Percentiles rank a stretch among this genome's conserved stretches.
Evolutionary conservation across 163 green algal genomes (phyloP).

Genomic region (Chlamydomonas reinhardtii): DNA sequence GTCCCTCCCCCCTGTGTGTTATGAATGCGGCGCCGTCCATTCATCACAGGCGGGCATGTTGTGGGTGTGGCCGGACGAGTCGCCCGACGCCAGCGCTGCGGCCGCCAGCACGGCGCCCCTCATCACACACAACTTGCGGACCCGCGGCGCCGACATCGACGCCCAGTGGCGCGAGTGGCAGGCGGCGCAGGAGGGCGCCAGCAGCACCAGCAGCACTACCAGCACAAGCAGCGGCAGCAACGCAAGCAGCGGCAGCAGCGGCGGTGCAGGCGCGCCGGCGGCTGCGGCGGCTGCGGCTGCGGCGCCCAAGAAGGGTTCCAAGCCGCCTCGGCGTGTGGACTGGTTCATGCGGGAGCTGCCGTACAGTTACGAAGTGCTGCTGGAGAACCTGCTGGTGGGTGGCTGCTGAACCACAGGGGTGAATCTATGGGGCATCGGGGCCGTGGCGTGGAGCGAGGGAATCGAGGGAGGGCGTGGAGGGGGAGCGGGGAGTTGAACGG

Average conservation of each 20-base stretch:
- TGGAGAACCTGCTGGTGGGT: constrained; percentile 37
- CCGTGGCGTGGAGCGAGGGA: too few relatives aligned
- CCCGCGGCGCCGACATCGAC: background rate
- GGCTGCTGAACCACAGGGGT: too few relatives aligned
- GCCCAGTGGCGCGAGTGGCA: too few relatives aligned
- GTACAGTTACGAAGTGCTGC: constrained; percentile 43
- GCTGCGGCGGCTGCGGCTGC: background rate
- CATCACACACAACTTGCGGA: background rate
- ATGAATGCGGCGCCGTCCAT: background rate
- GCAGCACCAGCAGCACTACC: too few relatives aligned
- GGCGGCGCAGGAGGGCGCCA: too few relatives aligned
- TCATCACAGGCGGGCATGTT: constrained; percentile 17
- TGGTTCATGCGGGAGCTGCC: constrained; percentile 50
- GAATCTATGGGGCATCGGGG: too few relatives aligned
- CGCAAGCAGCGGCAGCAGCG: too few relatives aligned
- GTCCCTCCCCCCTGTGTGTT: too few relatives aligned
- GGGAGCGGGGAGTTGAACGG: too few relatives aligned
- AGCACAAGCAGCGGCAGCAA: too few relatives aligned
- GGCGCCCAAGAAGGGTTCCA: background rate
- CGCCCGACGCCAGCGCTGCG: background rate
- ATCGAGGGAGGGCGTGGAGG: too few relatives aligned
- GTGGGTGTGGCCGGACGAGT: constrained; percentile 43
- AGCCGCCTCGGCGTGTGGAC: background rate
- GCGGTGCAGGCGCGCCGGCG: too few relatives aligned
- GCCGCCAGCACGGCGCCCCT: background rate